Evolutionary conservation across 108 stramenopile genomes (phyloP).

Genomic region (Conticribra guillardii): DNA sequence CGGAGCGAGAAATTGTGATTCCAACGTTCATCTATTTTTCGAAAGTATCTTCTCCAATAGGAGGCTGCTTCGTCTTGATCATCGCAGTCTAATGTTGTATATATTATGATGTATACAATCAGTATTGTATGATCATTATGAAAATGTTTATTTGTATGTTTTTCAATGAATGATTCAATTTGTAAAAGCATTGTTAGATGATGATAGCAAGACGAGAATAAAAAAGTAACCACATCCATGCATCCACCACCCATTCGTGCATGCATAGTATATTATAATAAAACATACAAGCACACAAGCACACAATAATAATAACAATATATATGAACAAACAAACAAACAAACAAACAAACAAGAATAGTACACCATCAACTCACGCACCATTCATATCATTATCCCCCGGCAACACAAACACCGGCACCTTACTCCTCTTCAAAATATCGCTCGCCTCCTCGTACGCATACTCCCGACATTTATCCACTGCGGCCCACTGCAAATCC

Average conservation of each 20-base stretch:
- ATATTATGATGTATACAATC: background rate
- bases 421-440: constrained; percentile 36
- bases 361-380: background rate
- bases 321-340: background rate
- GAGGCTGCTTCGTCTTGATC: constrained; percentile 36
- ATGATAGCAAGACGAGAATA: too few relatives aligned
- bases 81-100: constrained; percentile 50
- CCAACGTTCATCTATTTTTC: constrained; percentile 50
- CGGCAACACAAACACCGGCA: constrained; percentile 70
- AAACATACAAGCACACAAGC: too few relatives aligned
- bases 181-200: too few relatives aligned
- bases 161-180: too few relatives aligned
- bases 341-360: background rate
- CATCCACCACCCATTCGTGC: too few relatives aligned
- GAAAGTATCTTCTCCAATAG: constrained; percentile 62
- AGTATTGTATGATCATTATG: background rate
- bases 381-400: constrained; percentile 78
- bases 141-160: too few relatives aligned
- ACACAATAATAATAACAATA: too few relatives aligned
- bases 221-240: too few relatives aligned
- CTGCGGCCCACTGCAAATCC: constrained; percentile 62
- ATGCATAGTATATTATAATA: too few relatives aligned
- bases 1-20: constrained; percentile 33
- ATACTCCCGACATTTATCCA: constrained; percentile 50
- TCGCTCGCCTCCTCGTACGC: constrained; percentile 45